Base-by-base conservation (phyloP, 2,329 filamentous ascomycete genomes). In the Beauveria sp. region DNA sequence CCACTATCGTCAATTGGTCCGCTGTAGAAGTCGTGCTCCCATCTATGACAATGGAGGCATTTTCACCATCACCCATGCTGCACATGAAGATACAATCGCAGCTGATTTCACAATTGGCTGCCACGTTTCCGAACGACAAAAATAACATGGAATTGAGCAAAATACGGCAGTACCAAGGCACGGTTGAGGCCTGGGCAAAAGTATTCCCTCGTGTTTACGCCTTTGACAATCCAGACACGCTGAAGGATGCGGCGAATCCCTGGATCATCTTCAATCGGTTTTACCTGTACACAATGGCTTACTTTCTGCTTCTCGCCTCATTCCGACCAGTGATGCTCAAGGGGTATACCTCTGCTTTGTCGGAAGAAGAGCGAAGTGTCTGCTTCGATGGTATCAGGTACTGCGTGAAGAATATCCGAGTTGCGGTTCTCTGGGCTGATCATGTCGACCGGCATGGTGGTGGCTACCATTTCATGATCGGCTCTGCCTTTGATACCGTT, bases 401-500 rank as follows among this genome's bases (percentile, higher is more conserved):
- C 46, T 72, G 75, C 12, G 65, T 81, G 18, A 75, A 74, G 54
- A 67, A 81, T 3, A 74, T 82, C 59, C 66, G 63, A 67, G 5
- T 70, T 71, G 1, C 70, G 77, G 9, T 72, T 72, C 34, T 65
- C 12, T 62, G 56, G 48, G 56, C 50, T 14, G 34, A 62, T 6
- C 51, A 59, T 24, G 50, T 62, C 14, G 56, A 62, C 26, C 55
- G 18, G 9, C 26, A 53, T n/a, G 77, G 80, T 47, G 73, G 76
- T 5, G 80, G 78, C 40, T 80, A 80, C 48, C 77, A 81, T 64
- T 74, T 79, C 52, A 75, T 80, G 8, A 70, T 79, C 0, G 83
- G 82, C 61, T 72, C 73, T 44, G 75, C 81, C 37, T 83, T 83
- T 55, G 79, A 83, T 63, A 80, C 78, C 0, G 74, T 79, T 1